Evolutionary conservation across 1,284 basidiomycete genomes (phyloP), one percentile per base, ranked within the genome.

Genomic region (Apiotrichum gracile): DNA sequence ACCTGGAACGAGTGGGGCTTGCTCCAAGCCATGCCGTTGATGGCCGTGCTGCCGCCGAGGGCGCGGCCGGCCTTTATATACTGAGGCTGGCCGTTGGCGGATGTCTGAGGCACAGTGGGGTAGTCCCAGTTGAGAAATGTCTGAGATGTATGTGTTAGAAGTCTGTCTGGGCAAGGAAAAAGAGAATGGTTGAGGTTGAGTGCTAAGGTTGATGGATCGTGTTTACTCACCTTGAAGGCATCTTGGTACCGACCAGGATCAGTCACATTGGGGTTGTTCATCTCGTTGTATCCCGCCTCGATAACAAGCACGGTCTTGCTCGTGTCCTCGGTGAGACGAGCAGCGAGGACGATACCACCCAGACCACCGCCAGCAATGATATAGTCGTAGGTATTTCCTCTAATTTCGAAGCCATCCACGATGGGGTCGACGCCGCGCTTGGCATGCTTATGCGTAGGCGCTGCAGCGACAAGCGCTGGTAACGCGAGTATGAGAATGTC

Each of bases 311-410:
- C 66, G 1, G 78, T 79, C 46, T 78, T 70, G 9, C 63, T 61
- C 1, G 80, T 64, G 60, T 85, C 79, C 62, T 85, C 83, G 0
- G 82, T 69, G 25, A 87, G 76, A 4, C 85, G 77, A 14, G 77
- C 75, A 4, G 85, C 85, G 7, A 87, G 79, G 0, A 82, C 83
- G 9, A 80, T 76, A 4, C 85, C 85, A 1, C 81, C 78, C 4
- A 85, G 73, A 0, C 85, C 85, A 24, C 80, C 84, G 4, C 85
- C 85, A 6, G 83, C 79, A 47, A 86, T 77, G 58, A 86, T 82
- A 65, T 86, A 86, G 75, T 86, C 84, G 63, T 79, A 85, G 0
- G 79, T 68, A 57, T 71, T 59, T 27, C 58, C 59, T 19, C 55
- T 52, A 35, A 72, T 64, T 0, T 29, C 3, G 2, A 46, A 35